Percentiles rank a stretch among this genome's conserved stretches.
Conservation (phyloP, 805 yeast species). For the Wickerhamiella sorbophila region DNA sequence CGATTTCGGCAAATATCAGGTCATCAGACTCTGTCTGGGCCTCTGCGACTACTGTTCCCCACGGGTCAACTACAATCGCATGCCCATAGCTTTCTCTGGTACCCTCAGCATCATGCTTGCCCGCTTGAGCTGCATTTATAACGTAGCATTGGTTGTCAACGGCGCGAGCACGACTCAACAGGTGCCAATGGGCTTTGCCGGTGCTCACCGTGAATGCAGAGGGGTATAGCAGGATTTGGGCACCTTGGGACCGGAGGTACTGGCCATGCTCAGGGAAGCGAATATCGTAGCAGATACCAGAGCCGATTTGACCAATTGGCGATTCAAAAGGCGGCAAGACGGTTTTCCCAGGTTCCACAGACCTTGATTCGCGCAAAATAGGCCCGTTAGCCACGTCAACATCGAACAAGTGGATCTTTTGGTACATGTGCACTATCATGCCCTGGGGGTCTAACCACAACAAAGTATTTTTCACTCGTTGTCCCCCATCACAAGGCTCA, state of each 20-base stretch:
- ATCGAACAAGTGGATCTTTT: slow-evolving; percentile 80
- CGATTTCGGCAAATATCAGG: slow-evolving; percentile 61
- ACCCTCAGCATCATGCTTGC: slow-evolving; percentile 45
- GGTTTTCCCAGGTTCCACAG: slow-evolving; percentile 64
- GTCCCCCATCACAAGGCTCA: slow-evolving; percentile 41
- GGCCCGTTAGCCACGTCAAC: slow-evolving; percentile 75
- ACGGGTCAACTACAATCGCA: slow-evolving; percentile 75
- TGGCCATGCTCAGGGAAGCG: slow-evolving; percentile 73
- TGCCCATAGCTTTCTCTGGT: slow-evolving; percentile 84
- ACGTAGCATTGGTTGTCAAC: slow-evolving; percentile 80
- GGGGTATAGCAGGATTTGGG: slow-evolving; percentile 67
- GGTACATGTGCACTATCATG: slow-evolving; percentile 51
- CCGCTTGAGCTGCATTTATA: slow-evolving; percentile 79
- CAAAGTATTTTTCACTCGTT: slow-evolving; percentile 53
- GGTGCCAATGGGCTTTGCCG: slow-evolving; percentile 83
- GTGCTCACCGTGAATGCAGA: slow-evolving; percentile 88
- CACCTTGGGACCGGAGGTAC: slow-evolving; percentile 50
- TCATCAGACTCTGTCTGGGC: slow-evolving; percentile 71
- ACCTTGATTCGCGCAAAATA: slow-evolving; percentile 55
- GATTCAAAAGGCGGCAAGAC: slow-evolving; percentile 42
- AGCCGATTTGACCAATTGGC: slow-evolving; percentile 30
- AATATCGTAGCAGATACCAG: slow-evolving; percentile 79
- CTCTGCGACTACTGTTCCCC: slow-evolving; percentile 70
- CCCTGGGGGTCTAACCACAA: slow-evolving; percentile 60
- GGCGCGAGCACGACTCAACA: slow-evolving; percentile 70